Evolutionary conservation across 345 rosid genomes (phyloP), one percentile per base, ranked within the genome.

Genomic region (Reutealis trisperma): DNA sequence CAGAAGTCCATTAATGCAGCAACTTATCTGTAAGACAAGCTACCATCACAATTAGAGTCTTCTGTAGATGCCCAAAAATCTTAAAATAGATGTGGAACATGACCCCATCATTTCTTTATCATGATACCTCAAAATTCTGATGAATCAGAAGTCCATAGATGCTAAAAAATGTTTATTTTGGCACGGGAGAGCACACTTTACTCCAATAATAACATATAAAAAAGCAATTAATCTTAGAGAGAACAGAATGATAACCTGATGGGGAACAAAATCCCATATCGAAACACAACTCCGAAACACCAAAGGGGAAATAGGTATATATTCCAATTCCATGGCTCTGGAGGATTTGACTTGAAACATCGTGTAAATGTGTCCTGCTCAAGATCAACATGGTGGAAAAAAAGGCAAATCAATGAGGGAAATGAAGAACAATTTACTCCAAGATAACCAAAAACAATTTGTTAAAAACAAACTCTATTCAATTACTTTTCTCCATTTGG

Each of bases 301-400:
- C 97, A 94, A 19, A 94, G 78, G 47, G 98, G 98, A 83, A 96
- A 96, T 72, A 96, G 77, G 75, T 92, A 96, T 34, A 96, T 76
- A 78, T 96, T 96, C 97, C 99, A 94, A 77, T 91, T 96, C 99
- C 99, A 94, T 37, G 93, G 97, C 73, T 96, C 99, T 4, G 92
- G 94, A 32, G 95, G 87, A 89, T 83, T 96, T 14, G 97, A 94
- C 88, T 96, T 96, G 82, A 96, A 96, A 82, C 99, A 96, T 64
- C 97, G 80, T 3, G 99, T 96, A 81, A 96, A 94, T 0, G 98
- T 79, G 67, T 96, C 99, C 98, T 96, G 84, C 8, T 42, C 41
- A 62, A 52, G 55, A 12, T 54, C 61, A 55, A 42, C 37, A 52
- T 2, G 18, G 32, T 18, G 14, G 45, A 21, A 21, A 70, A 27